A percentile compares a stretch with the other conserved stretches of the same genome.
phyloP scores from a whole-genome alignment of 495 filamentous ascomycete genomes.

The Neurospora hispaniola region DNA sequence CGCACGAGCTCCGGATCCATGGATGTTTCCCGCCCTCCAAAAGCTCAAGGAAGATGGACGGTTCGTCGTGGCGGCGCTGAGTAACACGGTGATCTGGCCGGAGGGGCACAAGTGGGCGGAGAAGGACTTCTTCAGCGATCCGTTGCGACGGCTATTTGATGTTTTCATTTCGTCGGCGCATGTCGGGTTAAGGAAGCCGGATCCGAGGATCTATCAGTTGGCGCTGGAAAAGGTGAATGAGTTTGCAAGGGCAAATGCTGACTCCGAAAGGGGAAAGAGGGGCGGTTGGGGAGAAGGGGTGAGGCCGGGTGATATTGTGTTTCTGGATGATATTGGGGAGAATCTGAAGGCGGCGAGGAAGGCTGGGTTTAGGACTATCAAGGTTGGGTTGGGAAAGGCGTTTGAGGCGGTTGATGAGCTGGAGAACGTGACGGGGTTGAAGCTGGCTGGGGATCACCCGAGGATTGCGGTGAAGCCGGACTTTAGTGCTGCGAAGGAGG shows the following conservation, averaged over 20 bases:
- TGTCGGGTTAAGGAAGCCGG: constrained; percentile 80
- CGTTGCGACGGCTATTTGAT: constrained; percentile 56
- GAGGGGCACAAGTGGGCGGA: constrained; percentile 46
- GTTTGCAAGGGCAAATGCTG: constrained; percentile 38
- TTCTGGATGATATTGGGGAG: constrained; percentile 92
- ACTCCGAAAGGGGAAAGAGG: constrained; percentile 22
- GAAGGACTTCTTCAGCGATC: constrained; percentile 28
- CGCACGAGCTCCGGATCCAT: constrained; percentile 62
- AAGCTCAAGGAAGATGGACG: constrained; percentile 49
- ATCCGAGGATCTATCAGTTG: constrained; percentile 66
- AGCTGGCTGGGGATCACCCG: constrained; percentile 34
- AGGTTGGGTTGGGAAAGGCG: constrained; percentile 66
- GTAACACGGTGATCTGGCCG: constrained; percentile 81
- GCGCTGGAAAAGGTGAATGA: constrained; percentile 55
- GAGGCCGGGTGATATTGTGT: constrained; percentile 60
- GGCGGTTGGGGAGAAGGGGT: constrained; percentile 44
- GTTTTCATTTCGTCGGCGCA: constrained; percentile 78
- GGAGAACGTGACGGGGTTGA: constrained; percentile 40
- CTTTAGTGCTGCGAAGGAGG: constrained; percentile 8
- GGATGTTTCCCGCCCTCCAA: constrained; percentile 77
- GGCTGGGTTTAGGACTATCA: constrained; percentile 72
- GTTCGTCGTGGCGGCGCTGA: constrained; percentile 71
- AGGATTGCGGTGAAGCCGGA: constrained; percentile 31
- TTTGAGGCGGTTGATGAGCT: constrained; percentile 56
- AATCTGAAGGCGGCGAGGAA: constrained; percentile 75